Evolutionary conservation across 148 eudicot species (phyloP), one percentile per base, ranked within the genome.

Genomic region (Vaccinium myrtillus): DNA sequence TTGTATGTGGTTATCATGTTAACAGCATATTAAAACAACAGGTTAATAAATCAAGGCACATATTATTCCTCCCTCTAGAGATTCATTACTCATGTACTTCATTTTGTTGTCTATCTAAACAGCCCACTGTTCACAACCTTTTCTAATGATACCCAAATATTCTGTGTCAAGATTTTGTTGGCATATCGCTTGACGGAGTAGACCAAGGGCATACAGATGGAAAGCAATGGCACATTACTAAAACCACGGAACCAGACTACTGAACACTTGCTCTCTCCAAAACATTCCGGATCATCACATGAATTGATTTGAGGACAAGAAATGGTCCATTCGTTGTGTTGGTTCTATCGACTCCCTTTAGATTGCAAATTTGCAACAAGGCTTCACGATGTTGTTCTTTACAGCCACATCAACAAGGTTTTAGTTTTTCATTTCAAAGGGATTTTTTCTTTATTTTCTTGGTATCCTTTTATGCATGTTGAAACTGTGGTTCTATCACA

Each of bases 211-310:
- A 46, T 2, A 46, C 0, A 16, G 55, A 76, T 76, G 55, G 9
- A 43, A 59, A 39, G 10, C 5, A 79, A 32, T 3, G 81, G 12
- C 48, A 78, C n/a, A 27, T 12, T 25, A 14, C 4, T n/a, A n/a
- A 4, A 63, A 63, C 27, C 70, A 3, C 36, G 1, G 63, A 32
- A 53, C 81, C 46, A 25, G 5, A 11, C 21, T 13, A 46, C 51
- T 51, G n/a, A 27, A 27, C 54, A 53, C 80, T 77, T 77, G 65
- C 81, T 78, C 81, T 78, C 65, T 36, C n/a, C 43, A 53, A 78
- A 12, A 30, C 54, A 6, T 78, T 58, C 23, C 3, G 11, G 6
- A 58, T 25, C 36, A 21, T 36, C 36, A 21, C 0, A 36, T 3
- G 1, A 23, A 7, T 16, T 23, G n/a, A 56, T 56, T 43, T 32